A percentile compares a stretch with the other conserved stretches of the same genome.
Evolutionary conservation across 306 rosid species (phyloP).

Genomic region (Vigna nakashimae): DNA sequence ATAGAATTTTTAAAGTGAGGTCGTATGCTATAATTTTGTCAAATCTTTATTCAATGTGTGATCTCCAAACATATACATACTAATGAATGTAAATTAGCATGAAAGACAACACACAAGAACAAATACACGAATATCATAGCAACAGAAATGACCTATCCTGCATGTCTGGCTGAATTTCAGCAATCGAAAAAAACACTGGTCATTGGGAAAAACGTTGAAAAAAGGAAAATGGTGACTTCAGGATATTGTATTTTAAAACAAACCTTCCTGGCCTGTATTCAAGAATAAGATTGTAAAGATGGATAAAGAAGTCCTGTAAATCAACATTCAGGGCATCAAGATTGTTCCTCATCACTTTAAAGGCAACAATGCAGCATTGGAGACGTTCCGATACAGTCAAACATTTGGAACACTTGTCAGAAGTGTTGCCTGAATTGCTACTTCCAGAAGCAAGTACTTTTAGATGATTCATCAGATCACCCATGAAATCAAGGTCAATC

Average conservation of each 20-base stretch:
- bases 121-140: slow-evolving; percentile 23
- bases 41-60: too few relatives aligned
- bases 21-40: too few relatives aligned
- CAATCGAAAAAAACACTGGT: slow-evolving; percentile 23
- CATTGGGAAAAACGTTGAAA: neutral
- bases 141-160: slow-evolving; percentile 4
- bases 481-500: slow-evolving; percentile 92
- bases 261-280: slow-evolving; percentile 99
- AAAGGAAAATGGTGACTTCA: neutral
- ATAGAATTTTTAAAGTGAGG: too few relatives aligned
- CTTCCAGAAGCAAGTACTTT: slow-evolving; percentile 75
- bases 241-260: slow-evolving; percentile 26
- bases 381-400: slow-evolving; percentile 90
- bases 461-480: slow-evolving; percentile 82
- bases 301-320: slow-evolving; percentile 85
- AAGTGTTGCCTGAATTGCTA: slow-evolving; percentile 47
- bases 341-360: slow-evolving; percentile 92
- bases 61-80: neutral
- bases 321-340: slow-evolving; percentile 96
- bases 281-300: slow-evolving; percentile 87
- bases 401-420: slow-evolving; percentile 55
- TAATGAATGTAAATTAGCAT: slow-evolving; percentile 13
- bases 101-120: slow-evolving; percentile 17
- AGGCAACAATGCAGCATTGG: slow-evolving; percentile 92
- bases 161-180: slow-evolving; percentile 15